Evolutionary conservation across 1,139 yeast genomes (phyloP).

Genomic region (Suhomyces kunorum): DNA sequence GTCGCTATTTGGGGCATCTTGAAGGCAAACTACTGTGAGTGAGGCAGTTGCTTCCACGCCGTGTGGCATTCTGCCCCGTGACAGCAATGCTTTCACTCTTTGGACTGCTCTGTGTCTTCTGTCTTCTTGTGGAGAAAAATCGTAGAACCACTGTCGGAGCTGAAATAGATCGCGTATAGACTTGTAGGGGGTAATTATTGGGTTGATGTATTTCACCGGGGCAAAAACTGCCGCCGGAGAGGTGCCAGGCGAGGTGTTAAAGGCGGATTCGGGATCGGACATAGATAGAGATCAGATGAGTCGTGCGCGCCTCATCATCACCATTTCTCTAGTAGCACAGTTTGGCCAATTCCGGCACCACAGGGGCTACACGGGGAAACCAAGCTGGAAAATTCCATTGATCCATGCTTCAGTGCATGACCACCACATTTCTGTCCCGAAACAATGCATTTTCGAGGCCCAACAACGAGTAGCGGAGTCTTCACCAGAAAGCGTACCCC

Average conservation of each 20-base stretch:
- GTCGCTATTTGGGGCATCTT: slow-evolving; percentile 21
- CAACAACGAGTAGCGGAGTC: too few species aligned
- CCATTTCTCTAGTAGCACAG: too few species aligned
- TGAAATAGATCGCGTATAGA: slow-evolving; percentile 49
- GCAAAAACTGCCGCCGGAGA: too few species aligned
- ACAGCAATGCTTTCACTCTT: slow-evolving; percentile 46
- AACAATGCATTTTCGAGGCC: too few species aligned
- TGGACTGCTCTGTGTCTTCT: slow-evolving; percentile 36
- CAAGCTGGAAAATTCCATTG: too few species aligned
- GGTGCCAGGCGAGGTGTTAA: background rate
- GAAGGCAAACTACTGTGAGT: slow-evolving; percentile 53
- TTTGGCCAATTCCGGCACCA: background rate
- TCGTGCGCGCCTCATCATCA: too few species aligned
- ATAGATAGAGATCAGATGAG: too few species aligned
- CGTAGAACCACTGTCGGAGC: slow-evolving; percentile 62
- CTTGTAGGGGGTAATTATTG: slow-evolving; percentile 60
- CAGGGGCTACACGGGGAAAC: too few species aligned
- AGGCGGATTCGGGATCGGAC: too few species aligned
- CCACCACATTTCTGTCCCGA: too few species aligned
- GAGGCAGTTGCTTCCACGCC: slow-evolving; percentile 59
- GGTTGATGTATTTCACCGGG: slow-evolving; percentile 26
- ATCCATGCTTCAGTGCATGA: too few species aligned
- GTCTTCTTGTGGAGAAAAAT: slow-evolving; percentile 29
- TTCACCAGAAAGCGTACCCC: too few species aligned
- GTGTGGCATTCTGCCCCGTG: slow-evolving; percentile 49